Conservation (phyloP, 352 stramenopile genomes). For the Globisporangium iwayamae region DNA sequence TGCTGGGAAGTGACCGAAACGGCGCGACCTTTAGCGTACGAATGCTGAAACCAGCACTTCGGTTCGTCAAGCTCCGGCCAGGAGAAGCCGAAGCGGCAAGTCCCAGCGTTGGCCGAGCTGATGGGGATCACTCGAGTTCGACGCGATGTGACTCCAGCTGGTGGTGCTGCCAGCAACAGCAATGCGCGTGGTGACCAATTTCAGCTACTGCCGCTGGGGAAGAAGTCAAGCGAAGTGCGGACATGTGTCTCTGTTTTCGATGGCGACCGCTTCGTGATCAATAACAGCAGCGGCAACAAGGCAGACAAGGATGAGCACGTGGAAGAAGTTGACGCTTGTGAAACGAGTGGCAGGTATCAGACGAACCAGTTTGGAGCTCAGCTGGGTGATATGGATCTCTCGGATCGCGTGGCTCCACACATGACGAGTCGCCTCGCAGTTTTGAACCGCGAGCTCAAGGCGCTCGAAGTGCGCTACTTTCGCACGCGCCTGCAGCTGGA, state of each 20-base stretch:
- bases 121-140: constrained; percentile 16
- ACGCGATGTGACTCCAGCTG: neutral
- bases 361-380: constrained; percentile 17
- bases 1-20: constrained; percentile 7
- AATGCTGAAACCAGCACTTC: neutral
- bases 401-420: constrained; percentile 31
- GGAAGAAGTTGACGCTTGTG: neutral
- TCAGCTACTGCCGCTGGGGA: neutral
- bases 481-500: constrained; percentile 69
- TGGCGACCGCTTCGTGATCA: neutral
- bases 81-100: neutral
- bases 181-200: neutral
- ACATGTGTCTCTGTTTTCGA: neutral
- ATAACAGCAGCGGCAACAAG: neutral
- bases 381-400: constrained; percentile 20
- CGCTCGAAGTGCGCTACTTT: constrained; percentile 74
- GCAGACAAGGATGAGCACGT: neutral
- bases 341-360: neutral
- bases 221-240: neutral
- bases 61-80: neutral
- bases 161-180: neutral
- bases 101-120: neutral
- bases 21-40: constrained; percentile 8
- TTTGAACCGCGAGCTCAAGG: constrained; percentile 70
- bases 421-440: constrained; percentile 51